Evolutionary conservation across 768 basidiomycete species (phyloP).

Genomic region (Amanita fuliginea): DNA sequence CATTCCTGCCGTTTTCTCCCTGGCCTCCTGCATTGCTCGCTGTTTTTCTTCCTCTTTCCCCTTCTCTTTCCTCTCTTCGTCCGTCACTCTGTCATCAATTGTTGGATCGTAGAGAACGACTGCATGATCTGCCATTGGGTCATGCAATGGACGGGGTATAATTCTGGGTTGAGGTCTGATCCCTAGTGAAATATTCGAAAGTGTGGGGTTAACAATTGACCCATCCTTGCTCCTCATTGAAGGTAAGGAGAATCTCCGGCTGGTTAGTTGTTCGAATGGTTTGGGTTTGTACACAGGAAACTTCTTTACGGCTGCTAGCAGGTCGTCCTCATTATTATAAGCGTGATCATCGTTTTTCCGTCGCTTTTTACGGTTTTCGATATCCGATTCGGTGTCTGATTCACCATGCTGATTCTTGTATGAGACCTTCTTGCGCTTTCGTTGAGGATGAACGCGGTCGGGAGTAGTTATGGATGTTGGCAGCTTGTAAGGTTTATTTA

Average conservation of each 20-base stretch:
- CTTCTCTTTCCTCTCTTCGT: constrained; percentile 69
- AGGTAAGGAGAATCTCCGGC: constrained; percentile 74
- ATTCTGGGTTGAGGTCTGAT: constrained; percentile 71
- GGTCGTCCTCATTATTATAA: constrained; percentile 54
- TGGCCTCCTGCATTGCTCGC: constrained; percentile 50
- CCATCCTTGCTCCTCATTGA: constrained; percentile 67
- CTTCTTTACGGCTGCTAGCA: constrained; percentile 49
- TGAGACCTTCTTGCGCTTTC: constrained; percentile 83
- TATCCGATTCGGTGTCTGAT: constrained; percentile 46
- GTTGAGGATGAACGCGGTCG: constrained; percentile 49
- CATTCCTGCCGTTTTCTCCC: constrained; percentile 60
- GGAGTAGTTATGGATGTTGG: constrained; percentile 37
- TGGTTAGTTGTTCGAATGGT: constrained; percentile 48
- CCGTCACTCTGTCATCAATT: constrained; percentile 83
- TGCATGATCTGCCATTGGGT: constrained; percentile 96
- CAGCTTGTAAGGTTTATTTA: constrained; percentile 76
- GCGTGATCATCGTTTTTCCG: constrained; percentile 37
- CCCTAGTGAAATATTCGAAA: constrained; percentile 72
- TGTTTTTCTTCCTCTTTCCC: constrained; percentile 65
- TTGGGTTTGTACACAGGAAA: constrained; percentile 79
- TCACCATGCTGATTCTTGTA: constrained; percentile 64
- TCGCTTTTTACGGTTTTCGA: constrained; percentile 57
- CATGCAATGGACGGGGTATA: constrained; percentile 86
- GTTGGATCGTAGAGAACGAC: constrained; percentile 97
- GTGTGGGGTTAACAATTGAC: constrained; percentile 37